Base-by-base conservation (phyloP, 139 green algal species). In the Zygnema cylindricum region DNA sequence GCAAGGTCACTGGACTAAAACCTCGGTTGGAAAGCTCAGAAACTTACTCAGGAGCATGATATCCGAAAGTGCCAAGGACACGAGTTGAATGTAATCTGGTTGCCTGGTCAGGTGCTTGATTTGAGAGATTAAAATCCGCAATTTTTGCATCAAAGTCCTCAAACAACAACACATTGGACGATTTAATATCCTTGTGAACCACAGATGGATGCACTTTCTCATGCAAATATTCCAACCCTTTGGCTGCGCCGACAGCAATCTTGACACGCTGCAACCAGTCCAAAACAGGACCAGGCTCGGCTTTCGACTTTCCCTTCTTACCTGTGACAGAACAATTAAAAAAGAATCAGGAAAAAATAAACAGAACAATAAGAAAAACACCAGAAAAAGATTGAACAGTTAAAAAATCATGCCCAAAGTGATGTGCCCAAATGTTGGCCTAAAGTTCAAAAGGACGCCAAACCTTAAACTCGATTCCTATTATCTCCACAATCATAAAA, bases 31-130 rank as follows among this genome's bases (percentile, higher is more conserved):
- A n/a, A n/a, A n/a, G n/a, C n/a, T n/a, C n/a, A n/a, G n/a, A n/a
- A n/a, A n/a, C n/a, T n/a, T 55, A 90, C 86, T 91, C 86, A 23
- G 86, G 86, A 23, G 86, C 86, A 75, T 91, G 85, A 63, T 91
- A 91, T 21, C 86, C 86, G 33, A 91, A 91, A 25, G 86, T 91
- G 81, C 86, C 86, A 25, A 91, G 86, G 21, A 91, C 86, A 38
- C 86, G 82, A 23, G 86, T 89, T 39, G 86, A 91, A 36, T 91
- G 86, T 33, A 91, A 49, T 1, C 86, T 71, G 30, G 86, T 84
- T 40, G 86, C 86, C 41, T 84, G 63, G 36, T 91, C 86, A n/a
- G 86, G 86, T 38, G 86, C 86, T 75, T 89, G 81, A 22, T 89
- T 87, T 1, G 79, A 42, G 0, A 88, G 21, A 36, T 90, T 90